Conservation (phyloP, 108 stramenopile species). For the Epipyxis sp. region DNA sequence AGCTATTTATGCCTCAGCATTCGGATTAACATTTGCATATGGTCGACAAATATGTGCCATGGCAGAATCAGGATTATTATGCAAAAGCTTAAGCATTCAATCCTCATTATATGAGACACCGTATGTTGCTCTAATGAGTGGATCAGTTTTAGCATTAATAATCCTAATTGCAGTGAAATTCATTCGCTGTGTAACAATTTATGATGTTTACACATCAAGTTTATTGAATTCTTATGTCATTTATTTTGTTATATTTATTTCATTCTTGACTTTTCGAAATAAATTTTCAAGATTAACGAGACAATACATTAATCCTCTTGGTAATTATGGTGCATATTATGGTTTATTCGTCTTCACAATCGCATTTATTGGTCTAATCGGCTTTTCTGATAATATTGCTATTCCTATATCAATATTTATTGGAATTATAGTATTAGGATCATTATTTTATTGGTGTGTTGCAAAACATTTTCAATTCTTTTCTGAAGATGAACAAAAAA, state of each 20-base stretch:
- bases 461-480: neutral
- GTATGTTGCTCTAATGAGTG: neutral
- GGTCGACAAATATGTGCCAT: neutral
- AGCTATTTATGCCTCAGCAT: no score
- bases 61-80: neutral
- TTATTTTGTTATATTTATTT: no score
- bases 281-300: neutral
- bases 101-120: neutral
- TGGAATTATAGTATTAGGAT: neutral
- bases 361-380: neutral
- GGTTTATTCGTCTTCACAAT: neutral
- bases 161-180: neutral
- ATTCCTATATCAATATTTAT: neutral
- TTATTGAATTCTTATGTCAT: neutral
- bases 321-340: neutral
- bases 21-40: neutral
- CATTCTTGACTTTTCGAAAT: neutral
- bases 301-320: neutral
- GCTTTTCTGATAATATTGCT: no score
- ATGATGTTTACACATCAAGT: neutral
- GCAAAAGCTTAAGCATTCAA: neutral
- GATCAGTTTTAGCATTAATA: neutral
- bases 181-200: no score
- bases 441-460: neutral
- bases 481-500: neutral